A percentile compares a stretch with the other conserved stretches of the same genome.
phyloP scores from a whole-genome alignment of 1,139 yeast genomes.

The Sugiyamaella xylanicola region DNA sequence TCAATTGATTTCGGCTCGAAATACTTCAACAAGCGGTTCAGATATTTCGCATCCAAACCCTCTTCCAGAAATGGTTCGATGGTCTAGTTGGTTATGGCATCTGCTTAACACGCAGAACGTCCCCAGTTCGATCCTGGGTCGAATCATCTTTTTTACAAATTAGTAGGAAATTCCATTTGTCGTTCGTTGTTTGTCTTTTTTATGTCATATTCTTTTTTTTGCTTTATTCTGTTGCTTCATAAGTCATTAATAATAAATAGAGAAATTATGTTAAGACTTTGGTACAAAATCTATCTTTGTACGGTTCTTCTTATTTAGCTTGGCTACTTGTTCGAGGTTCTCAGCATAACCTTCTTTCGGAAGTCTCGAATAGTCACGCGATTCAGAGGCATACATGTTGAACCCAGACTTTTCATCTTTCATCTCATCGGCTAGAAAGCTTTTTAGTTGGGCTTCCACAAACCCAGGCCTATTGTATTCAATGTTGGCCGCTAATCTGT shows the following conservation, averaged over 20 bases:
- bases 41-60: no score
- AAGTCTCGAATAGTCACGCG: neutral
- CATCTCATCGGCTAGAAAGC: neutral
- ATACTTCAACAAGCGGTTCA: no score
- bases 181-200: neutral
- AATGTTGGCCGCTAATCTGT: conserved; percentile 10
- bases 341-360: conserved; percentile 12
- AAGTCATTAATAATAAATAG: neutral
- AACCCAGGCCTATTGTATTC: conserved; percentile 19
- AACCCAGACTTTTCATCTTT: neutral
- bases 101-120: conserved; percentile 99
- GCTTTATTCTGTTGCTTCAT: neutral
- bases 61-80: conserved; percentile 54
- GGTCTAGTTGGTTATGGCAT: conserved; percentile 99
- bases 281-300: conserved; percentile 14
- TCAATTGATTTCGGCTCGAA: no score
- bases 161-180: no score
- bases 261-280: neutral
- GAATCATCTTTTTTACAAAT: conserved; percentile 60
- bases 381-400: neutral
- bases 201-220: neutral
- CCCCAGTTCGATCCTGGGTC: conserved; percentile 99
- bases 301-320: conserved; percentile 4
- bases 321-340: neutral
- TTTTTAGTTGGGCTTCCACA: conserved; percentile 10